phyloP scores from a whole-genome alignment of 1,139 yeast genomes.

The Candida buenavistaensis region DNA sequence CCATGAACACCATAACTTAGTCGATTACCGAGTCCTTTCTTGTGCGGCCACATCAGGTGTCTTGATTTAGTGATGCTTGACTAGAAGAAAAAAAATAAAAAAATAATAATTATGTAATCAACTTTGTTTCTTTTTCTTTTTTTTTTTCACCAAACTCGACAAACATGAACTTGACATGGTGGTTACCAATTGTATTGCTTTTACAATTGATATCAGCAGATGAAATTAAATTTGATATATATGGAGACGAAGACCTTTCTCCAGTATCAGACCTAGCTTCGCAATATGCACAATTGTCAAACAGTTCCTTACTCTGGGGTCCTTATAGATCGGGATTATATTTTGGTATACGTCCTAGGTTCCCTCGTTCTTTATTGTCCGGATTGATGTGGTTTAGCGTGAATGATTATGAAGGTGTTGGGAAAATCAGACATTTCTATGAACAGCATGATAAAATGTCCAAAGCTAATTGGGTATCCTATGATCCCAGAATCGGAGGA shows the following conservation, averaged over 20 bases:
- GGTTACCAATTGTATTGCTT: conserved; percentile 1
- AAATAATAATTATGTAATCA: no score
- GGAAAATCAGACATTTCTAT: conserved; percentile 72
- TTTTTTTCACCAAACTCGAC: no score
- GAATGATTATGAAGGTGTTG: conserved; percentile 58
- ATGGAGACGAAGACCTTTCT: conserved; percentile 6
- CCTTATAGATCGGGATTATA: conserved; percentile 88
- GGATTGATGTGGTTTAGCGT: conserved; percentile 91
- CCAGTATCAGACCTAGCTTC: conserved; percentile 6
- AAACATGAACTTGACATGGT: conserved; percentile 6
- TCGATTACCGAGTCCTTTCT: conserved; percentile 40
- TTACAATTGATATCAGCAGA: conserved; percentile 8
- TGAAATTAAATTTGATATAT: conserved; percentile 12
- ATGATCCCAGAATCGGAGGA: conserved; percentile 90
- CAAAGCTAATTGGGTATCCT: conserved; percentile 82
- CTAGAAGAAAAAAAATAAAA: no score
- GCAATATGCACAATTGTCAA: conserved; percentile 27
- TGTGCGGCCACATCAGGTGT: conserved; percentile 41
- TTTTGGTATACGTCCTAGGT: conserved; percentile 79
- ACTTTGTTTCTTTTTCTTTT: not conserved
- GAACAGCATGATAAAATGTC: conserved; percentile 72
- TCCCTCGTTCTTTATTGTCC: conserved; percentile 72
- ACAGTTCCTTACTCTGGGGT: conserved; percentile 68
- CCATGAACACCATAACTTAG: conserved; percentile 41
- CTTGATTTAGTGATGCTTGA: not conserved